Conservation (phyloP, 805 yeast species). For the Candida krabiensis region DNA sequence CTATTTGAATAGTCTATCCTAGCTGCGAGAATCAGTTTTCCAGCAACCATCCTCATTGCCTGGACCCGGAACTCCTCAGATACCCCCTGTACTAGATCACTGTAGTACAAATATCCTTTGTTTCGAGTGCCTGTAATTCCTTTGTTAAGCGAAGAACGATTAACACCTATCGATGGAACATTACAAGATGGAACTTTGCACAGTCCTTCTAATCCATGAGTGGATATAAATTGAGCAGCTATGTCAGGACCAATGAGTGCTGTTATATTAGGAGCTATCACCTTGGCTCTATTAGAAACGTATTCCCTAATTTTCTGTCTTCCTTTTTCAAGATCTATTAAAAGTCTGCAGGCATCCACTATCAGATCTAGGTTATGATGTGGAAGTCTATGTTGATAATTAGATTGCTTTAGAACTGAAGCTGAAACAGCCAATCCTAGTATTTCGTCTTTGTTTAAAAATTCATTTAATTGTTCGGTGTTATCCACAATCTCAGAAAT, state of each 20-base stretch:
- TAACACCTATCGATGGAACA: conserved; percentile 72
- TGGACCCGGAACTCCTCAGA: conserved; percentile 61
- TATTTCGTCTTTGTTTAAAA: conserved; percentile 62
- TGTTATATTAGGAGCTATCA: conserved; percentile 78
- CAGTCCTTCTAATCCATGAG: conserved; percentile 68
- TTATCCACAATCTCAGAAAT: conserved; percentile 11
- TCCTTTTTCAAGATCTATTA: conserved; percentile 45
- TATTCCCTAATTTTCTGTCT: conserved; percentile 47
- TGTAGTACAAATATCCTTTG: conserved; percentile 66
- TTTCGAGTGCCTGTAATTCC: conserved; percentile 53
- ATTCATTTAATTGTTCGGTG: conserved; percentile 38
- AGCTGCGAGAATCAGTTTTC: conserved; percentile 78
- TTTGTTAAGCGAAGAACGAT: conserved; percentile 39
- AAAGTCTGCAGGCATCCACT: conserved; percentile 44
- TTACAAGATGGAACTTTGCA: conserved; percentile 81
- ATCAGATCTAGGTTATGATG: conserved; percentile 38
- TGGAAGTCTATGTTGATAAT: conserved; percentile 21
- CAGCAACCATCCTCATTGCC: conserved; percentile 77
- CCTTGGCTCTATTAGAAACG: conserved; percentile 54
- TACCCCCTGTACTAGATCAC: conserved; percentile 57
- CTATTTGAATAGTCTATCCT: conserved; percentile 60
- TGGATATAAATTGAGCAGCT: conserved; percentile 70
- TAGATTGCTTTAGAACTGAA: conserved; percentile 38
- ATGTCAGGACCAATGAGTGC: conserved; percentile 69
- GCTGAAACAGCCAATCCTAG: conserved; percentile 76